A percentile compares a stretch with the other conserved stretches of the same genome.
Conservation (phyloP, 2,329 filamentous ascomycete genomes). For the Fusarium sambucinum region DNA sequence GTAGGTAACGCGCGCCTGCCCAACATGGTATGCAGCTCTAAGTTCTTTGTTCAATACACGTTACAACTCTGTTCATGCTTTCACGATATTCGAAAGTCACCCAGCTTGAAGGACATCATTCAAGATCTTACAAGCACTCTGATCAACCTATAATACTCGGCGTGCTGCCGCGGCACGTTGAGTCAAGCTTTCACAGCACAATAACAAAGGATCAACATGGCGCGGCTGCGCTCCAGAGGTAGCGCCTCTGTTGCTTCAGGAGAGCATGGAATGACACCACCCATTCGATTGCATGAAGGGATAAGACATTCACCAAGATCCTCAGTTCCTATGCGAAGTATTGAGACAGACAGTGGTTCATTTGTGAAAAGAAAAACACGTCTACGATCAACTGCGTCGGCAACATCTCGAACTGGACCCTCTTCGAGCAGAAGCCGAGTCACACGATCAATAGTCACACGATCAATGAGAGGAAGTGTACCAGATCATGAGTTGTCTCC, state of each 20-base stretch:
- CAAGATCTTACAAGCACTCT: neutral
- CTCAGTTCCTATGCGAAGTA: conserved; percentile 5
- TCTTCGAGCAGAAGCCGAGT: conserved; percentile 6
- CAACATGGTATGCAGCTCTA: neutral
- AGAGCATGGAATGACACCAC: neutral
- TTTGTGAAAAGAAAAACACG: conserved; percentile 5
- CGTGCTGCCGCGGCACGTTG: neutral
- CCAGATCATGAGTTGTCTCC: neutral
- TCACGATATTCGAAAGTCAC: neutral
- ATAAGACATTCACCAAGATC: conserved; percentile 9
- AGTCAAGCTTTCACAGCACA: conserved; percentile 2
- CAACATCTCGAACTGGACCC: neutral
- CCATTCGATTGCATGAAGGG: neutral
- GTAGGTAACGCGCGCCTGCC: conserved; percentile 1
- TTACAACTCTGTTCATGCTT: neutral
- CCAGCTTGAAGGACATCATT: neutral
- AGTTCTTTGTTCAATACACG: neutral
- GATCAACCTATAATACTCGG: neutral
- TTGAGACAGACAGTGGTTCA: conserved; percentile 4
- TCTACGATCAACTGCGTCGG: conserved; percentile 1
- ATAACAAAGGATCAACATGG: conserved; percentile 27
- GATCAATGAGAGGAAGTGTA: conserved; percentile 17
- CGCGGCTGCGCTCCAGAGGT: conserved; percentile 20
- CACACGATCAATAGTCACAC: conserved; percentile 31
- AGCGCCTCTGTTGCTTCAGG: conserved; percentile 6